Conservation (phyloP, 306 rosid species). For the Lathyrus aphaca region DNA sequence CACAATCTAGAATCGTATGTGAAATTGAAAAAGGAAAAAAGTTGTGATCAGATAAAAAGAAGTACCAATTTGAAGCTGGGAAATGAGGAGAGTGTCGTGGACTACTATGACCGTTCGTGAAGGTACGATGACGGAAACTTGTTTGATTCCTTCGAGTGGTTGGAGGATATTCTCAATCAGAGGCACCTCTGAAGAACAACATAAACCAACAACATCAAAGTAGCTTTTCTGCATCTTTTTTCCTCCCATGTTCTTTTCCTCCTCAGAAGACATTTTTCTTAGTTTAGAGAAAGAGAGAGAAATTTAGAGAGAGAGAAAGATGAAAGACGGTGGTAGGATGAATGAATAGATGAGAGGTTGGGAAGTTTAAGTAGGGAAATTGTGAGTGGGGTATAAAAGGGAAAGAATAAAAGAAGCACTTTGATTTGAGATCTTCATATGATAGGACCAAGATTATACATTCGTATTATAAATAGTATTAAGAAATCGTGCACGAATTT, state of each 20-base stretch:
- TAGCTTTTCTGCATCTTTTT: constrained; percentile 66
- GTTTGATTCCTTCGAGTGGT: constrained; percentile 68
- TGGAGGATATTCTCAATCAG: constrained; percentile 68
- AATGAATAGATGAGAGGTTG: not conserved
- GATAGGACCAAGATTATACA: too few species aligned
- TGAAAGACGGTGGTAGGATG: not conserved
- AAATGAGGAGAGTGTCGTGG: constrained; percentile 67
- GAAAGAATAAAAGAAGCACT: not conserved
- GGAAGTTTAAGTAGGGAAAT: not conserved
- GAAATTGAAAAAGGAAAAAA: not conserved
- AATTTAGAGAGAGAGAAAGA: not conserved
- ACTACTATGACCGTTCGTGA: constrained; percentile 86
- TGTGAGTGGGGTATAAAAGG: not conserved
- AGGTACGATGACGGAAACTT: constrained; percentile 70
- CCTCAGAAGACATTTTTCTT: constrained; percentile 41
- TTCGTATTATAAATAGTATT: not conserved
- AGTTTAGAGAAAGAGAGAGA: not conserved
- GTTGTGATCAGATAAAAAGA: not conserved
- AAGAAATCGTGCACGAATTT: not conserved
- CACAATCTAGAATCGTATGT: not conserved
- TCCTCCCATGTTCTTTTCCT: constrained; percentile 36
- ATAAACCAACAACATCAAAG: constrained; percentile 85
- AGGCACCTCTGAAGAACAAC: constrained; percentile 89
- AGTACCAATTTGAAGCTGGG: constrained; percentile 84
- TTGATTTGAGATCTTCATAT: too few species aligned